Percentiles rank a stretch among this genome's conserved stretches.
Evolutionary conservation across 208 protist genomes (phyloP).

Genomic region (Leishmania turanica): DNA sequence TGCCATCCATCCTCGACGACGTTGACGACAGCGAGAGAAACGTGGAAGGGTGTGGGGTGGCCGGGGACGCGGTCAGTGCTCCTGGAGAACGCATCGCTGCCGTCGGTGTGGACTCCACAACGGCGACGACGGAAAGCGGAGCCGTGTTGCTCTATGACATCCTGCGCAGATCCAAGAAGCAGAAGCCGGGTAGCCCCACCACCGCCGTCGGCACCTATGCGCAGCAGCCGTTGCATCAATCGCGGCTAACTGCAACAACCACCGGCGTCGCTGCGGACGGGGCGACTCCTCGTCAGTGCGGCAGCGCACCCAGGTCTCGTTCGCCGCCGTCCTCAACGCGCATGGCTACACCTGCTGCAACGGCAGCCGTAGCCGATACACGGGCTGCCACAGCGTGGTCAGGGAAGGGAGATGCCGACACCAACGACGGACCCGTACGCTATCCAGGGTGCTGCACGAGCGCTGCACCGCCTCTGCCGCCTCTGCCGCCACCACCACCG

Average conservation of each 20-base stretch:
- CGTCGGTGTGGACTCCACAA: not conserved
- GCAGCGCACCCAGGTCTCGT: not conserved
- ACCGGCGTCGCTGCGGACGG: not conserved
- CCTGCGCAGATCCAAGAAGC: constrained; percentile 25
- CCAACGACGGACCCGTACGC: not conserved
- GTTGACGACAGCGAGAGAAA: not conserved
- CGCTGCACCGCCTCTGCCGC: not conserved
- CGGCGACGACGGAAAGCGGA: not conserved
- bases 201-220: not conserved
- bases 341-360: not conserved
- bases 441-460: not conserved
- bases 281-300: not conserved
- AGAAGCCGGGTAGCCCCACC: not conserved
- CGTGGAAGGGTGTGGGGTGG: not conserved
- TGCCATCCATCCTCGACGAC: constrained; percentile 14
- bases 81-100: not conserved
- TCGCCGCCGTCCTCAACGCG: not conserved
- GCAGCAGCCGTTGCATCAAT: not conserved
- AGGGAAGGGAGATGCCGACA: not conserved
- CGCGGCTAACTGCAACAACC: not conserved
- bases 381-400: not conserved
- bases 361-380: not conserved
- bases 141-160: constrained; percentile 27
- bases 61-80: not conserved
- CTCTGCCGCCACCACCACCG: constrained; percentile 6